These are phyloP conservation scores for Priceomyces melissophilus DNA, from an alignment of 805 yeast species.

Conservation along the genomic window DNA sequence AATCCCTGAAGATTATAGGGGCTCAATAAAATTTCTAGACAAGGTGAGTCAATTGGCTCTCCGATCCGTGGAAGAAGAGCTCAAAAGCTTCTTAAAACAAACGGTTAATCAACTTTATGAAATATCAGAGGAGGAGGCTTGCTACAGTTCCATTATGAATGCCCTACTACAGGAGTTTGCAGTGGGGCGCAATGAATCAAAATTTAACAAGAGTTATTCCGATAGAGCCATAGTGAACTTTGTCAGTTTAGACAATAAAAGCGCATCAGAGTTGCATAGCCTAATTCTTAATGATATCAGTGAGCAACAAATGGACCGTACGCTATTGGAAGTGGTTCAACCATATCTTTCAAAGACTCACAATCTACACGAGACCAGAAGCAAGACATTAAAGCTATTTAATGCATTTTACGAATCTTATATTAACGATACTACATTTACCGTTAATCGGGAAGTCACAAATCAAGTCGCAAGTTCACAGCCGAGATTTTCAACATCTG, in stretches of 20 bases:
- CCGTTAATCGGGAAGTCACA: slow-evolving; percentile 2
- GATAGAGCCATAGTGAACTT: slow-evolving; percentile 6
- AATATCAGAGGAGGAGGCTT: slow-evolving; percentile 1
- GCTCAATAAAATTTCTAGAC: slow-evolving; percentile 9
- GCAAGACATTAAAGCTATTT: slow-evolving; percentile 8
- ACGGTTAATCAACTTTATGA: slow-evolving; percentile 3
- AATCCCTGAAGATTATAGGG: slow-evolving; percentile 8
- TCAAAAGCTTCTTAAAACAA: slow-evolving; percentile 4
- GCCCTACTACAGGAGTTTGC: slow-evolving; percentile 8
- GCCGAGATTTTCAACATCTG: not conserved
- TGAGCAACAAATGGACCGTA: slow-evolving; percentile 6
- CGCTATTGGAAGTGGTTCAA: slow-evolving; percentile 6
- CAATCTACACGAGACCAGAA: not conserved
- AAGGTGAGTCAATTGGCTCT: slow-evolving; percentile 4
- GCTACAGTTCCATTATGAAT: slow-evolving; percentile 4
- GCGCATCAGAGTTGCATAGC: not conserved
- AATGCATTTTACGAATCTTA: slow-evolving; percentile 12
- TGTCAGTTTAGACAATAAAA: slow-evolving; percentile 2
- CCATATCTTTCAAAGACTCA: slow-evolving; percentile 6
- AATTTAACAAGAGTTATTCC: slow-evolving; percentile 10
- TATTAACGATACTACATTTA: slow-evolving; percentile 9
- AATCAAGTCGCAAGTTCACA: not conserved
- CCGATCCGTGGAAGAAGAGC: slow-evolving; percentile 6
- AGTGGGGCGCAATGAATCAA: slow-evolving; percentile 9
- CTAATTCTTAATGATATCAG: not conserved